Evolutionary conservation across 225 moss, liverwort and hornwort species (phyloP).

Genomic region (Pseudisothecium myosuroides): DNA sequence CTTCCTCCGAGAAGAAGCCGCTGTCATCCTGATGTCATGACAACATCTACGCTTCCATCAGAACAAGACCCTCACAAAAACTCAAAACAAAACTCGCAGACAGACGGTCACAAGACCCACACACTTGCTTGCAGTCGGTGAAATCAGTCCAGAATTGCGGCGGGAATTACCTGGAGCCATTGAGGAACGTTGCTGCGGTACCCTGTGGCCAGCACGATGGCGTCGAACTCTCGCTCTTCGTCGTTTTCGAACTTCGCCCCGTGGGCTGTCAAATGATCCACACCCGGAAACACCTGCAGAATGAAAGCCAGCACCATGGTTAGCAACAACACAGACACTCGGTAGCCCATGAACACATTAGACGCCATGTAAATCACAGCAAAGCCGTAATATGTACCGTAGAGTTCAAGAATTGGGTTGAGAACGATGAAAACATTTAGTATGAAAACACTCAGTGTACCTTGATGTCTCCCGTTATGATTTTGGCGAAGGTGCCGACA

Average conservation of each 20-base stretch:
- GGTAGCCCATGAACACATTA: no score
- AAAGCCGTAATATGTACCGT: not conserved
- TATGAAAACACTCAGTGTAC: not conserved
- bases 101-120: not conserved
- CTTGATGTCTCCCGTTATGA: slow-evolving; percentile 42
- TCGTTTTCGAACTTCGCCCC: slow-evolving; percentile 57
- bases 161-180: slow-evolving; percentile 67
- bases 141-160: not conserved
- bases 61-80: not conserved
- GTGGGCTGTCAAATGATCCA: slow-evolving; percentile 28
- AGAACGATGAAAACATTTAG: not conserved
- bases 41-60: not conserved
- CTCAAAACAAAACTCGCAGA: no score
- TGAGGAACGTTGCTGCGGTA: slow-evolving; percentile 87
- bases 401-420: not conserved
- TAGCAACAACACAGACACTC: not conserved
- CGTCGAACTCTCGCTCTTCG: slow-evolving; percentile 24
- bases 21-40: slow-evolving; percentile 12
- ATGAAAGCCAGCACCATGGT: not conserved
- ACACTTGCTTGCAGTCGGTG: not conserved
- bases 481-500: slow-evolving; percentile 47
- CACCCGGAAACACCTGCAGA: slow-evolving; percentile 59
- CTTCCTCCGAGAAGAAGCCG: slow-evolving; percentile 25
- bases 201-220: slow-evolving; percentile 67
- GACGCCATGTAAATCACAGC: not conserved